Percentiles rank a stretch among this genome's conserved stretches.
Evolutionary conservation across 2,329 filamentous ascomycete species (phyloP).

Genomic region (Alternaria alternata): DNA sequence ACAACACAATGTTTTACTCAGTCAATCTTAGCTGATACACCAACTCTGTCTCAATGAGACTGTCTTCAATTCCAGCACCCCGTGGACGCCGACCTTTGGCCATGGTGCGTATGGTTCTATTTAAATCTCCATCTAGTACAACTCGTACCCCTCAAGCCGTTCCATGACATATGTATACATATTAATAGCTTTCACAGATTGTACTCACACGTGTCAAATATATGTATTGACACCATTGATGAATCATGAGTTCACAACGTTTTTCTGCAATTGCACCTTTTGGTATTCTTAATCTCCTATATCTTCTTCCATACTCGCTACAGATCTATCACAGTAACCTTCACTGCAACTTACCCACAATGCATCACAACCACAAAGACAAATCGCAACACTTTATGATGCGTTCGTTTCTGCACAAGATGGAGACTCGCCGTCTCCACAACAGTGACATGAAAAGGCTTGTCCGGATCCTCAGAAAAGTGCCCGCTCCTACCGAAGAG

Average conservation of each 20-base stretch:
- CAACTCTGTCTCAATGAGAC: background rate
- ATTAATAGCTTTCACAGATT: background rate
- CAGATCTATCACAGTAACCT: background rate
- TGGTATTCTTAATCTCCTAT: constrained; percentile 2
- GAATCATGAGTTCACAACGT: constrained; percentile 14
- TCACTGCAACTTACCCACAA: background rate
- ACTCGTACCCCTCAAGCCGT: background rate
- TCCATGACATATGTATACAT: background rate
- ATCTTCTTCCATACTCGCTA: constrained; percentile 8
- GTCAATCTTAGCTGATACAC: background rate
- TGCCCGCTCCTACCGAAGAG: constrained; percentile 8
- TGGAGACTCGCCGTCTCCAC: constrained; percentile 27
- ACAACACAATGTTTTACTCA: background rate
- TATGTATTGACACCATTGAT: background rate
- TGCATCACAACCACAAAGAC: background rate
- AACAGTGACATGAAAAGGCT: constrained; percentile 37
- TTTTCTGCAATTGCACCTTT: background rate
- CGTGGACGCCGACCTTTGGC: background rate
- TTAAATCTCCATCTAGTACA: background rate
- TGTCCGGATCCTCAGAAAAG: constrained; percentile 26
- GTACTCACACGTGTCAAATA: background rate
- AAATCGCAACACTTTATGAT: constrained; percentile 10
- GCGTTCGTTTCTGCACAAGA: constrained; percentile 15
- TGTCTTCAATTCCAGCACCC: background rate
- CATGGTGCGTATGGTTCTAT: background rate